phyloP scores from a whole-genome alignment of 2,329 filamentous ascomycete genomes.

The Cladosporium sphaerospermum region DNA sequence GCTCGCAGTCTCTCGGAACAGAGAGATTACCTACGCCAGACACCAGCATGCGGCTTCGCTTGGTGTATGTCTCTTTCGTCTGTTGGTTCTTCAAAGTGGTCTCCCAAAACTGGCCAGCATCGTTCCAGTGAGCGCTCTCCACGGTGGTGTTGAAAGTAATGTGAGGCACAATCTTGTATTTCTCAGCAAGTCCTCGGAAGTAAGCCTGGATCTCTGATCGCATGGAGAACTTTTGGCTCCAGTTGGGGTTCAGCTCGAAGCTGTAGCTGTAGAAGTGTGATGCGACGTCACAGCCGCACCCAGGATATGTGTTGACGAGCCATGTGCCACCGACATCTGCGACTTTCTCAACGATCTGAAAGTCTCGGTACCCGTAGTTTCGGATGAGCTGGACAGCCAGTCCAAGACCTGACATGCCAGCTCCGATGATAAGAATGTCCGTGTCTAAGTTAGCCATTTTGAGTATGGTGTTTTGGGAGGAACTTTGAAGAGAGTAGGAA shows the following conservation, averaged over 20 bases:
- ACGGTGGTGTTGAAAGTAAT: constrained; percentile 22
- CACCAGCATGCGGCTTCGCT: constrained; percentile 22
- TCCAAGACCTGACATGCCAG: constrained; percentile 43
- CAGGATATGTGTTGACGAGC: constrained; percentile 38
- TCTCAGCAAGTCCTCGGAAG: constrained; percentile 33
- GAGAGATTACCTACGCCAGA: constrained; percentile 26
- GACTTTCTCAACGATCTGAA: constrained; percentile 41
- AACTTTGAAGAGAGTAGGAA: too few relatives aligned
- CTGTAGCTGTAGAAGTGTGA: constrained; percentile 37
- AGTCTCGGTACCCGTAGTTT: constrained; percentile 33
- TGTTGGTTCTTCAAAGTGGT: constrained; percentile 21
- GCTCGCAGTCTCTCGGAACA: constrained; percentile 23
- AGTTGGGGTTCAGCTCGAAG: constrained; percentile 39
- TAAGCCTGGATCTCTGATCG: constrained; percentile 39
- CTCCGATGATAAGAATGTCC: constrained; percentile 47
- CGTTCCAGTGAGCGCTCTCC: constrained; percentile 23
- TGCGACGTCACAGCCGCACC: constrained; percentile 38
- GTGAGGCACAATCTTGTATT: constrained; percentile 29
- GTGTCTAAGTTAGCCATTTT: constrained; percentile 33
- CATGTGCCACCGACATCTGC: constrained; percentile 36
- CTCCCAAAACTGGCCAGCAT: constrained; percentile 22
- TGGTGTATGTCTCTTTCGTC: constrained; percentile 18
- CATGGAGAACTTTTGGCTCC: constrained; percentile 37
- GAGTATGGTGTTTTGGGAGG: background rate
- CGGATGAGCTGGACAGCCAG: constrained; percentile 42